Base-by-base conservation (phyloP, 2,329 filamentous ascomycete species). In the Arachnomyces sp. region DNA sequence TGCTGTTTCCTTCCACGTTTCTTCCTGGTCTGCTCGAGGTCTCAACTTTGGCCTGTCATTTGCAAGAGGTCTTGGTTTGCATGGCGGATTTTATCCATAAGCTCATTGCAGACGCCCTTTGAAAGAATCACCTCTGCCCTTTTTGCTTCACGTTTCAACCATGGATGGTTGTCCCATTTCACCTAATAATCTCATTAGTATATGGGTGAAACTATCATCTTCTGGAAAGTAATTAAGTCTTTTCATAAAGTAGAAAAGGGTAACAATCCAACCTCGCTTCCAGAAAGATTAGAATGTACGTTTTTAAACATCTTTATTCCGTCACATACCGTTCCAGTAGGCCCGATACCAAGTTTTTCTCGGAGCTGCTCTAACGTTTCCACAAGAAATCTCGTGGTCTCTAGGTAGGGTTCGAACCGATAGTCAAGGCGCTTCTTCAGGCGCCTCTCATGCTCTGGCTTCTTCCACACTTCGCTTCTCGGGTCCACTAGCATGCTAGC, bases 71-170 rank as follows among this genome's bases (percentile, higher is more conserved):
- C 38, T 21, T 36, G 42, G 21, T 52, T 53, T 15, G 49, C 46
- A 28, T 44, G 39, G n/a, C 39, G 38, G 28, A 53, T 53, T 6
- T 44, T 45, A 11, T 31, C 36, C 8, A 48, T 25, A 14, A 47
- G 33, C 16, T 47, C 39, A 14, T 40, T 43, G 34, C 50, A 47
- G 14, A 42, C 39, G 8, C 34, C 37, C 12, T 43, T 40, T 12
- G 44, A 41, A 7, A 48, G 34, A 77, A 78, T 66, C 69, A 74
- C 0, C 76, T 75, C 1, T 66, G 58, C 38, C 65, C 54, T 14
- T 65, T 65, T 1, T 63, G 62, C 35, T 61, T 56, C 45, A 68
- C 67, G 43, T 71, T 66, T 0, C 68, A 63, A 0, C 69, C 63
- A 33, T 74, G 71, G 17, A 78, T 36, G 31, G 18, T 42, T 18